Base-by-base conservation (phyloP, 228 moss, liverwort and hornwort species). In the Sphagnum fallax region DNA sequence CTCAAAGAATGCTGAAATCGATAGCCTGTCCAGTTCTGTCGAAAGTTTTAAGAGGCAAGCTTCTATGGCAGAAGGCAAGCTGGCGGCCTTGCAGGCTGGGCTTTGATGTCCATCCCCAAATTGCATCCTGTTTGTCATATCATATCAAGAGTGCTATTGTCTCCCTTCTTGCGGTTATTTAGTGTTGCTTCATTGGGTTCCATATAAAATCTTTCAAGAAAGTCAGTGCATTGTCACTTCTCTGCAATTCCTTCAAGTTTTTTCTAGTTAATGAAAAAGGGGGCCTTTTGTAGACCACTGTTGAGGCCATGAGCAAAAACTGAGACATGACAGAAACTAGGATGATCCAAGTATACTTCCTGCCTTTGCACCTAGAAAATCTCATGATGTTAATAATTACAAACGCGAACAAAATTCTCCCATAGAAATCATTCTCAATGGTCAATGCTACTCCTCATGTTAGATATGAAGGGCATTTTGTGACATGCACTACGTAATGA, bases 311-410 rank as follows among this genome's bases (percentile, higher is more conserved):
- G 60, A 18, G 52, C 10, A 70, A 70, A 52, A 52, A 60, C 62
- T 48, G 70, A 16, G 70, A 70, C 70, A 70, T 70, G 61, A 61
- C 70, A 50, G 70, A 70, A 47, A 70, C 50, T 32, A 62, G 70
- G 51, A 61, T 70, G 70, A 61, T 70, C 7, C 70, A 70, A 61
- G 70, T 50, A 48, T 50, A 6, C n/a, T 51, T 13, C 49, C 6
- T 16, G 16, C 16, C 16, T 16, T 16, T 0, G 16, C 16, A 16
- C 16, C 16, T 16, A 0, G 16, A 16, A 16, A 16, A 16, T 16
- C 16, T 16, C 0, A 16, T 16, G 16, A 16, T 16, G 16, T 16
- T 16, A 16, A 16, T 16, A 16, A 16, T 16, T 16, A 16, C 16
- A 16, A 16, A 16, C 16, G 16, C 16, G 0, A 16, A 16, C 16